Evolutionary conservation across 345 rosid genomes (phyloP).

Genomic region (Raphanus sativus): DNA sequence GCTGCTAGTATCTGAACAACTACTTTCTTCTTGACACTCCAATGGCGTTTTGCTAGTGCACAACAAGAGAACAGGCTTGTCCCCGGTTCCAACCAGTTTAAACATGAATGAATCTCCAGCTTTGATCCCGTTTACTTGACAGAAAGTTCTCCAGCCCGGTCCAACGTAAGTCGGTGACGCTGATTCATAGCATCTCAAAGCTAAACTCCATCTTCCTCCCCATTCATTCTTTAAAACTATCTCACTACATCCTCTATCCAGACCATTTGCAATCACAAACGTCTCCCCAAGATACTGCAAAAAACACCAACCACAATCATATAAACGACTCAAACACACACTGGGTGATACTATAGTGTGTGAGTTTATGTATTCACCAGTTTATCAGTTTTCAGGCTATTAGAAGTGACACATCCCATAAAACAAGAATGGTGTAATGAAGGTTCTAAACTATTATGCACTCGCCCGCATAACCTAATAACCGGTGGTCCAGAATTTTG

Average conservation of each 20-base stretch:
- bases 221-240: slow-evolving; percentile 17
- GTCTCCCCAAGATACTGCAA: slow-evolving; percentile 10
- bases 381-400: not conserved
- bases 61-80: slow-evolving; percentile 10
- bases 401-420: not conserved
- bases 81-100: not conserved
- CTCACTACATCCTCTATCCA: slow-evolving; percentile 14
- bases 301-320: not conserved
- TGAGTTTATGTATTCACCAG: slow-evolving; percentile 13
- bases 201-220: slow-evolving; percentile 15
- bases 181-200: not conserved
- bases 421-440: not conserved
- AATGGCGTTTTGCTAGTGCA: slow-evolving; percentile 6
- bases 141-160: slow-evolving; percentile 31
- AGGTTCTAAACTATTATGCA: not conserved
- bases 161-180: not conserved
- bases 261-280: slow-evolving; percentile 16
- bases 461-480: slow-evolving; percentile 10
- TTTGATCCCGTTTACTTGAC: slow-evolving; percentile 20
- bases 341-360: not conserved
- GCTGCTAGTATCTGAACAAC: not conserved
- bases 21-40: not conserved
- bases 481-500: not conserved
- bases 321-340: not conserved
- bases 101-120: slow-evolving; percentile 15